Evolutionary conservation across 768 basidiomycete species (phyloP), one percentile per base, ranked within the genome.

Genomic region (Termitomyces sp.): DNA sequence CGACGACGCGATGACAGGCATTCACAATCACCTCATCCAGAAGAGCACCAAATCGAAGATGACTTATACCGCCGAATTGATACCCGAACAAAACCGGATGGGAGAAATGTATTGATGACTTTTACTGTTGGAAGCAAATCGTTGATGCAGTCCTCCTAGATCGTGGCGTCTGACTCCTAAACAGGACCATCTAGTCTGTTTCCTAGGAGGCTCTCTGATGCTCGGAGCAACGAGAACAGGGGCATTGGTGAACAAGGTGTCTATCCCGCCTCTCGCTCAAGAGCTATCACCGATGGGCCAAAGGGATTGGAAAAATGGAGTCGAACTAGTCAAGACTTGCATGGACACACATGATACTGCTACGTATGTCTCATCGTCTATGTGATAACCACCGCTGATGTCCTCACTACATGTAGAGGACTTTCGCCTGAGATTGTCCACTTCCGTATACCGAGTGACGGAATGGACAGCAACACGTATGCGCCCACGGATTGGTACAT

Each of bases 111-210:
- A 54, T 16, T 15, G n/a, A 18, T 44, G 7, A 18, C 23, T 16
- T 52, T 35, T 23, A 1, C 12, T 31, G 12, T n/a, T 23, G 3
- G 33, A 20, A 18, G 40, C 20, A 22, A 18, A 9, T 5, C 7
- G 20, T 25, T 42, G 40, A 40, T 33, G 5, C 5, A 42, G 20
- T 23, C n/a, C 11, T 20, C 18, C 3, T 60, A 91, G 90, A 23
- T 72, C 74, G 32, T 94, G 91, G 92, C 79, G 81, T 16, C 73
- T 90, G 25, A 77, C 78, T 10, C 90, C 90, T 10, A 96, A 97
- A 66, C 95, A 98, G 73, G 95, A 98, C 66, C 95, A 97, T 66
- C 82, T 98, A 32, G 94, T 91, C 3, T 98, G 95, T 71, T 98
- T 97, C 82, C 74, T 98, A 32, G 93, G 88, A 18, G 95, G 94